Evolutionary conservation across 176 grass and related monocot species (phyloP), one percentile per base, ranked within the genome.

Genomic region (Zea mays): DNA sequence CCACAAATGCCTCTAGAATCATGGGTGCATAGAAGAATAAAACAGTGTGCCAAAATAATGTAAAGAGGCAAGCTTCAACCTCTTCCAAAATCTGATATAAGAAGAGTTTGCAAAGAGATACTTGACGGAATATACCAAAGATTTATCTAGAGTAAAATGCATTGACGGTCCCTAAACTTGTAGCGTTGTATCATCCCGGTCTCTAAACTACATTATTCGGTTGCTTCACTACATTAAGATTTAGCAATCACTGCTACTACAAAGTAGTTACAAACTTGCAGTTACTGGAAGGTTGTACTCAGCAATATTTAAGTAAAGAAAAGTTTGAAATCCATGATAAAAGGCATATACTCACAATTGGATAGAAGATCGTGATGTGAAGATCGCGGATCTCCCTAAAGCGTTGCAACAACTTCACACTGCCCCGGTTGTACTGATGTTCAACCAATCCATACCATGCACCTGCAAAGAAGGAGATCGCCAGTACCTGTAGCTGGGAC

Each of bases 331-430:
- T 49, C 45, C 75, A 78, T 8, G 8, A 15, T 4, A 47, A 71
- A 3, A 12, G 27, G 9, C 20, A 13, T 41, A 20, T 58, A 71
- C 42, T 81, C 8, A 81, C 67, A 10, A 4, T 0, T 63, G 34
- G 68, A 81, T 72, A 41, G 7, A 3, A 0, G 4, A 64, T 6
- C 1, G 16, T 55, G n/a, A 43, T 6, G 1, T 1, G 1, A 16
- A 81, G 69, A 6, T 6, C 1, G 14, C 17, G 14, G n/a, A 81
- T 51, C 69, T 14, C 15, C 56, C 16, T 7, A 73, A 63, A 81
- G 16, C 4, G 17, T 8, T 11, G 68, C 68, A 63, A 27, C 21
- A 81, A 13, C 57, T 6, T 33, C 12, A 73, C 16, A 14, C 5
- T 5, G 11, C 46, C 12, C 43, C 4, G 4, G 33, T 56, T 56